Conservation (phyloP, 345 rosid genomes). For the Psidium guajava region DNA sequence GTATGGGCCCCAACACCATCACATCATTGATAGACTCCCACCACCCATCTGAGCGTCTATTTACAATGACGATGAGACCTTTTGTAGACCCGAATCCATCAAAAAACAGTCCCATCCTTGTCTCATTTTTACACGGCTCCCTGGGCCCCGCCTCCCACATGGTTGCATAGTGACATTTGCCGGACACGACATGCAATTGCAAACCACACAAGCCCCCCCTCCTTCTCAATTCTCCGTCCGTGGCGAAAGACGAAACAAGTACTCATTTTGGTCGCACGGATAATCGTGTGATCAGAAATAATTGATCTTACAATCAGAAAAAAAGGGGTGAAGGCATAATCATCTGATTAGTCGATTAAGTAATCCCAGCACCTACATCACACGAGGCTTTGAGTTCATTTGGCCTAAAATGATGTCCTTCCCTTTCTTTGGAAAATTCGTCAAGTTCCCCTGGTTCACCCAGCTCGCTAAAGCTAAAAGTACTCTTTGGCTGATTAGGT, state of each 20-base stretch:
- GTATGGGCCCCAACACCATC: background rate
- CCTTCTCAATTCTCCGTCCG: no score
- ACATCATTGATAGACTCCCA: background rate
- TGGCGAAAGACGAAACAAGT: no score
- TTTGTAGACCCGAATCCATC: background rate
- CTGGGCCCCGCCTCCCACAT: background rate
- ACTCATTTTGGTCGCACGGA: accelerated
- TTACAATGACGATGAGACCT: background rate
- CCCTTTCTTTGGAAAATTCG: no score
- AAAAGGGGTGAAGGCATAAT: background rate
- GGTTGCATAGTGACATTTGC: background rate
- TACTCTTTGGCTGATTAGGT: background rate
- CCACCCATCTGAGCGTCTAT: background rate
- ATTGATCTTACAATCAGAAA: no score
- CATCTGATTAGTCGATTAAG: background rate
- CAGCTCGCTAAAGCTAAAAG: background rate
- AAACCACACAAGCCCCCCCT: no score
- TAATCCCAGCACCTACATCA: background rate
- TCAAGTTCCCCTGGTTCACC: background rate
- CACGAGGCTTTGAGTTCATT: background rate
- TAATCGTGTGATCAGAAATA: no score
- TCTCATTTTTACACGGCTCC: background rate
- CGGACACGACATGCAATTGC: background rate
- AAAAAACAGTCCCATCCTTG: background rate
- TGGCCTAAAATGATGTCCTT: no score